These are phyloP conservation scores for Mitosporidium daphniae DNA, from an alignment of 371 early-diverging fungal genomes.

Conservation along the genomic window DNA sequence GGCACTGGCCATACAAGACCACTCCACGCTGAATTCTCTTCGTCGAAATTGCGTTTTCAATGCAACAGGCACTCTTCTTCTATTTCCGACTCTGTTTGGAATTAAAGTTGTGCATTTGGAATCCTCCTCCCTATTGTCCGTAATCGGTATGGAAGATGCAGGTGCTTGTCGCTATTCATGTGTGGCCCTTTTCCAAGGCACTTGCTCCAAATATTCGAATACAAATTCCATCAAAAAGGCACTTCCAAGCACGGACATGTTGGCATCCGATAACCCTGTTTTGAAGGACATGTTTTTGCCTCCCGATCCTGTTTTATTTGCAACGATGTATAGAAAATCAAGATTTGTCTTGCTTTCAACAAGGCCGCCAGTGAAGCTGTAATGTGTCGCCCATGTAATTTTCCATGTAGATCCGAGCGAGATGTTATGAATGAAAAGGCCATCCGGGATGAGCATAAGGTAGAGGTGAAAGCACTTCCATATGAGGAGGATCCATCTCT, in stretches of 20 bases:
- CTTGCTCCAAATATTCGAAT: constrained; percentile 16
- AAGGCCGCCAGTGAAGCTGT: constrained; percentile 20
- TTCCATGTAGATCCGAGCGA: constrained; percentile 10
- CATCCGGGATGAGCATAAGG: constrained; percentile 58
- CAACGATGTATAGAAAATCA: constrained; percentile 49
- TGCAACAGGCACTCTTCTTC: constrained; percentile 39
- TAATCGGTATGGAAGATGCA: constrained; percentile 58
- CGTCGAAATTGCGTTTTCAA: constrained; percentile 46
- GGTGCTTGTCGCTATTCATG: constrained; percentile 56
- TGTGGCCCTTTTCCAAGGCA: constrained; percentile 49
- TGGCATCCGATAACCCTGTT: constrained; percentile 42
- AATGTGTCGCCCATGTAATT: constrained; percentile 2
- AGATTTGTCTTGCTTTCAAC: constrained; percentile 58
- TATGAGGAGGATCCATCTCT: constrained; percentile 1
- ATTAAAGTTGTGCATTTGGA: constrained; percentile 49
- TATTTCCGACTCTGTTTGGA: constrained; percentile 58
- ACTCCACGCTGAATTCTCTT: no score
- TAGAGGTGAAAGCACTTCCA: constrained; percentile 19
- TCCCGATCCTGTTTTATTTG: constrained; percentile 42
- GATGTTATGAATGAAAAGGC: constrained; percentile 89
- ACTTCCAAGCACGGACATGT: constrained; percentile 20
- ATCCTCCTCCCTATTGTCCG: constrained; percentile 32
- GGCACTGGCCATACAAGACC: no score
- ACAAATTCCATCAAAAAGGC: not conserved
- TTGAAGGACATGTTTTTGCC: constrained; percentile 19